Conservation (phyloP, 305 asterid genomes). For the Salvia sclarea region DNA sequence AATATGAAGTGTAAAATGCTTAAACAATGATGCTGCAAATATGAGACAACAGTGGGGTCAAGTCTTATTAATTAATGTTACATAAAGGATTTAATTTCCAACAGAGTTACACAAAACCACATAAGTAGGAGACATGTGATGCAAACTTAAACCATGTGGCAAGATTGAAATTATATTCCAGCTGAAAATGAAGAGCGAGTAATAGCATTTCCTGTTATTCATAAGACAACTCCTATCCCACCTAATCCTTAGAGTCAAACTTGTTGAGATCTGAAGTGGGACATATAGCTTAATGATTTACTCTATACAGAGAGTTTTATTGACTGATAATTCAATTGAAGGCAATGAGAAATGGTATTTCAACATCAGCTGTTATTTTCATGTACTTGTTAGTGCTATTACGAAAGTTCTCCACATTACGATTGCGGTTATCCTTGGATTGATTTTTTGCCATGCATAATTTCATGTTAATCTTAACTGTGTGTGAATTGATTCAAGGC, state of each 20-base stretch:
- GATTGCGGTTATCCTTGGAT: not conserved
- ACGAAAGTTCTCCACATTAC: too few species aligned
- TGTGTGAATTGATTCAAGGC: slow-evolving; percentile 49
- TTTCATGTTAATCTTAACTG: slow-evolving; percentile 20
- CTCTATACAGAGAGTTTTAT: not conserved
- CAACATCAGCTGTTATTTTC: not conserved
- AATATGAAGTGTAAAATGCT: slow-evolving; percentile 16
- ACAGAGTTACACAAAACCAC: not conserved
- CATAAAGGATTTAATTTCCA: not conserved
- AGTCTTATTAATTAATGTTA: not conserved
- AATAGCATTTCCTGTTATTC: slow-evolving; percentile 2
- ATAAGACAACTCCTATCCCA: not conserved
- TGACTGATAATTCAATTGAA: not conserved
- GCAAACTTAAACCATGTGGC: not conserved
- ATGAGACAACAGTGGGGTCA: not conserved
- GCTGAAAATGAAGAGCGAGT: slow-evolving; percentile 14
- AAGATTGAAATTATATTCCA: slow-evolving; percentile 12
- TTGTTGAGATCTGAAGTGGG: slow-evolving; percentile 12
- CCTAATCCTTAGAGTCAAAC: not conserved
- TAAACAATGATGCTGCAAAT: slow-evolving; percentile 1
- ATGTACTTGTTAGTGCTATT: slow-evolving; percentile 18
- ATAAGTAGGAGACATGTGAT: not conserved
- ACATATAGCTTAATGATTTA: not conserved
- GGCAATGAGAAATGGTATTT: not conserved
- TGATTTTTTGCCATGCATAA: slow-evolving; percentile 8